Conservation (phyloP, 345 rosid species). For the Pistacia atlantica region DNA sequence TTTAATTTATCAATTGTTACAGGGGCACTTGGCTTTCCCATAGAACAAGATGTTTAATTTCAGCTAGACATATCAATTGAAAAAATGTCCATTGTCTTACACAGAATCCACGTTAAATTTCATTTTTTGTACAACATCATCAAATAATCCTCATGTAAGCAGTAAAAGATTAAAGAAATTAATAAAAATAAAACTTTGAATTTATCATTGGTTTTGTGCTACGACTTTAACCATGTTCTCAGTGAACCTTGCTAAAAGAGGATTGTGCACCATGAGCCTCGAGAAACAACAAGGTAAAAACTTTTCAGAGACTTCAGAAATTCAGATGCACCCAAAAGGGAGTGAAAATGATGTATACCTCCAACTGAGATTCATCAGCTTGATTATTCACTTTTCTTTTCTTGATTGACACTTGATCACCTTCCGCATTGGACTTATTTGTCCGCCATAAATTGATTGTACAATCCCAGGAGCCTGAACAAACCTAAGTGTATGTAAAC, state of each 20-base stretch:
- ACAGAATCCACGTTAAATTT: neutral
- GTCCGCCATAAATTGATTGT: slow-evolving; percentile 81
- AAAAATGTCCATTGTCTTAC: neutral
- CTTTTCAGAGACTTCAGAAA: neutral
- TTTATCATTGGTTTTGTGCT: neutral
- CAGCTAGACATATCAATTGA: neutral
- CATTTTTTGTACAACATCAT: neutral
- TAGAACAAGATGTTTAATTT: neutral
- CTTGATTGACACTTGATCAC: slow-evolving; percentile 65
- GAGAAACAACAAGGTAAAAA: neutral
- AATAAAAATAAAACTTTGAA: neutral
- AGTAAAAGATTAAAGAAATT: neutral
- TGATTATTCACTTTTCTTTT: slow-evolving; percentile 79
- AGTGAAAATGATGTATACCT: slow-evolving; percentile 46
- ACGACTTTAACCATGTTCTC: slow-evolving; percentile 6
- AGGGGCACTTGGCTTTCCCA: neutral
- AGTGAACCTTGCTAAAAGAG: neutral
- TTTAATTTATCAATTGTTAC: neutral
- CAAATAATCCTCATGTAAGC: neutral
- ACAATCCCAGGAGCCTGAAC: slow-evolving; percentile 98
- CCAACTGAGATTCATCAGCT: slow-evolving; percentile 61
- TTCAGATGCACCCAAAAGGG: slow-evolving; percentile 8
- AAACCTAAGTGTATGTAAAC: slow-evolving; percentile 46
- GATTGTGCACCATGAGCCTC: neutral
- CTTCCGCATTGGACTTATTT: slow-evolving; percentile 48